Conservation (phyloP, 1,139 yeast genomes). For the Sugiyamaella xylanicola region DNA sequence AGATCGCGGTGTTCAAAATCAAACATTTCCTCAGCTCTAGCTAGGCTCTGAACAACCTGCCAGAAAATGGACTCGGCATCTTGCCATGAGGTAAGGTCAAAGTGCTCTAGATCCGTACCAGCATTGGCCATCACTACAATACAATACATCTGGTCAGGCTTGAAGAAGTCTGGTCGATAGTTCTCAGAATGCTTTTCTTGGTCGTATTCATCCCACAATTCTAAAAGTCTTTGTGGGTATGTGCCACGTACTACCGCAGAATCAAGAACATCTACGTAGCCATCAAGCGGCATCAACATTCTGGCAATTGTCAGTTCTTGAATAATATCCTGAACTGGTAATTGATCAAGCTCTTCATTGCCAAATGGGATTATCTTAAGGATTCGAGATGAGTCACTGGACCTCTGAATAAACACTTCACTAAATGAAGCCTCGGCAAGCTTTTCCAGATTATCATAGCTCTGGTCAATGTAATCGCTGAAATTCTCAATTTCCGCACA, state of each 20-base stretch:
- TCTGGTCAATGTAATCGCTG: slow-evolving; percentile 35
- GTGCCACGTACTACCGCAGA: slow-evolving; percentile 52
- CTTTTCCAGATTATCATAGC: slow-evolving; percentile 37
- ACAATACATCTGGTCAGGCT: slow-evolving; percentile 48
- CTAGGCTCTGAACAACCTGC: slow-evolving; percentile 52
- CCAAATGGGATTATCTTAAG: slow-evolving; percentile 58
- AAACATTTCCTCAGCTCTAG: slow-evolving; percentile 52
- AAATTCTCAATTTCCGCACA: slow-evolving; percentile 40
- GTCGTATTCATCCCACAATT: slow-evolving; percentile 50
- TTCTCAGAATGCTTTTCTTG: slow-evolving; percentile 39
- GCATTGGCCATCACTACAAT: slow-evolving; percentile 51
- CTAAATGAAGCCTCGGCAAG: slow-evolving; percentile 52
- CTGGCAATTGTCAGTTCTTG: slow-evolving; percentile 53
- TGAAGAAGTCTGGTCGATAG: slow-evolving; percentile 45
- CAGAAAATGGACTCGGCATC: slow-evolving; percentile 57
- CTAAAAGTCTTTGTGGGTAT: slow-evolving; percentile 47
- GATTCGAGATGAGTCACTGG: slow-evolving; percentile 34
- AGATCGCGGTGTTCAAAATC: slow-evolving; percentile 70
- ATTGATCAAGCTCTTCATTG: slow-evolving; percentile 46
- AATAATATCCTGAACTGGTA: slow-evolving; percentile 48
- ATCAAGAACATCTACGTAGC: slow-evolving; percentile 48
- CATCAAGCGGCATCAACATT: slow-evolving; percentile 44
- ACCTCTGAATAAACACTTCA: slow-evolving; percentile 46
- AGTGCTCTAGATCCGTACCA: slow-evolving; percentile 53
- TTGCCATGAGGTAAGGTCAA: slow-evolving; percentile 50